Percentiles rank a stretch among this genome's conserved stretches.
phyloP scores from a whole-genome alignment of 23 red algal species.

The Gracilariopsis chorda region DNA sequence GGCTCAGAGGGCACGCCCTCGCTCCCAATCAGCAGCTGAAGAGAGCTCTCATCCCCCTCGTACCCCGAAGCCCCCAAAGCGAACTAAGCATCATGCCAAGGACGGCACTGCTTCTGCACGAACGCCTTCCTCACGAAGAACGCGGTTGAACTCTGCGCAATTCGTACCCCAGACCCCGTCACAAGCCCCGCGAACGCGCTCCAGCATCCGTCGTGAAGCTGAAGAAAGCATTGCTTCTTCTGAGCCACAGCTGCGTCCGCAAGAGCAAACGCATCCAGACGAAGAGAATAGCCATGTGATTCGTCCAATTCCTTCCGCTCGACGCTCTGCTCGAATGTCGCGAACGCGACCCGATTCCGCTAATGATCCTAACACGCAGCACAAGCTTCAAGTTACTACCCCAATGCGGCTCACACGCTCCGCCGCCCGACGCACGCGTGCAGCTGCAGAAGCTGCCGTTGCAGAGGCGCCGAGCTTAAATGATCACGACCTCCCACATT shows the following conservation, averaged over 20 bases:
- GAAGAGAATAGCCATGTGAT: background rate
- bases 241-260: no score
- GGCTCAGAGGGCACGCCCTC: background rate
- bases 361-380: no score
- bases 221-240: constrained; percentile 1
- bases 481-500: no score
- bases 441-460: no score
- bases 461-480: no score
- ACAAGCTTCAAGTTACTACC: no score
- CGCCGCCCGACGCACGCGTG: no score
- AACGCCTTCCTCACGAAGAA: background rate
- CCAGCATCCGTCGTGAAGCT: background rate
- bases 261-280: no score
- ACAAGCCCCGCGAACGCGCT: background rate
- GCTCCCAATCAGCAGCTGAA: background rate
- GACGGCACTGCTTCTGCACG: background rate
- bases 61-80: background rate
- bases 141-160: background rate
- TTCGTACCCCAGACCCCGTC: background rate
- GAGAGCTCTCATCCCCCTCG: background rate
- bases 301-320: no score
- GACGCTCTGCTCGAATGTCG: no score
- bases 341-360: no score
- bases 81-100: background rate
- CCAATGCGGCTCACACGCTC: no score